Conservation (phyloP, 2,329 filamentous ascomycete species). For the Colletotrichum truncatum region DNA sequence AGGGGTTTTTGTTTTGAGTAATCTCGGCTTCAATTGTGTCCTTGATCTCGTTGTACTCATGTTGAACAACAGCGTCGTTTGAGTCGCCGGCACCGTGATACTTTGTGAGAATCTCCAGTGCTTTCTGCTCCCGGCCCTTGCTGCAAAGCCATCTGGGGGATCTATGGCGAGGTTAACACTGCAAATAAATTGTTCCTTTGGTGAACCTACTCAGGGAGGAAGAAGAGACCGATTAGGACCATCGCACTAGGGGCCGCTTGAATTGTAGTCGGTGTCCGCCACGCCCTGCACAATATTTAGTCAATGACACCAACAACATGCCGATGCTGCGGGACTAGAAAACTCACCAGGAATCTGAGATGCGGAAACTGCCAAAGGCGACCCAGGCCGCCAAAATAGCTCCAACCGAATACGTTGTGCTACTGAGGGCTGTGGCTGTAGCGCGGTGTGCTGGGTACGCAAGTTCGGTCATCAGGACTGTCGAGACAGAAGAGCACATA, state of each 20-base stretch:
- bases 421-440: conserved; percentile 44
- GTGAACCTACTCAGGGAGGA: conserved; percentile 22
- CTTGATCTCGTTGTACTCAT: conserved; percentile 60
- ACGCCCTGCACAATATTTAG: not conserved
- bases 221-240: conserved; percentile 22
- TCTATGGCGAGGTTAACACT: not conserved
- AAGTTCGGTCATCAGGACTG: conserved; percentile 50
- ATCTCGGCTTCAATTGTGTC: conserved; percentile 46
- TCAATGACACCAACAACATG: not conserved
- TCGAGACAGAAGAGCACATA: conserved; percentile 59
- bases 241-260: conserved; percentile 22
- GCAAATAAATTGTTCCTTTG: not conserved
- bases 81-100: conserved; percentile 68
- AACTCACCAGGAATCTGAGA: conserved; percentile 20
- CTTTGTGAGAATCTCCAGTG: conserved; percentile 63
- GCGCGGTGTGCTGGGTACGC: conserved; percentile 28
- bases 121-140: conserved; percentile 43
- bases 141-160: conserved; percentile 28
- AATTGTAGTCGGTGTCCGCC: conserved; percentile 19
- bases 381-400: conserved; percentile 48
- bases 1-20: conserved; percentile 35
- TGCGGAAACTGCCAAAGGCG: conserved; percentile 43
- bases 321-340: not conserved
- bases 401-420: conserved; percentile 46
- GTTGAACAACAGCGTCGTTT: conserved; percentile 58